Percentiles rank a stretch among this genome's conserved stretches.
Conservation (phyloP, 345 rosid species). For the Raphanus raphanistrum region DNA sequence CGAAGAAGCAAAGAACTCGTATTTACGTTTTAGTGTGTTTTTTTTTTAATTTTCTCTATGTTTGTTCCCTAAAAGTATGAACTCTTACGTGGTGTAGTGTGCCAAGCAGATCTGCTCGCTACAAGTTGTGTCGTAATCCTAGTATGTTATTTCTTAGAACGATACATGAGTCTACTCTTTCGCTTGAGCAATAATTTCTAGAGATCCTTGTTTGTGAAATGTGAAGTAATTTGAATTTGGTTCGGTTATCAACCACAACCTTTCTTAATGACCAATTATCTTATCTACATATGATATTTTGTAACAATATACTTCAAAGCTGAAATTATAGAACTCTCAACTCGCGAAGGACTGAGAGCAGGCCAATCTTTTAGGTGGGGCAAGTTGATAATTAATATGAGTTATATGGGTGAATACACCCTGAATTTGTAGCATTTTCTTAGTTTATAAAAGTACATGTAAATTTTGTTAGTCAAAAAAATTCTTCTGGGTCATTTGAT, state of each 20-base stretch:
- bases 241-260: neutral
- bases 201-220: neutral
- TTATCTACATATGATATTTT: neutral
- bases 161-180: neutral
- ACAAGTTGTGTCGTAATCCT: slow-evolving; percentile 26
- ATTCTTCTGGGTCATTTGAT: too few species aligned
- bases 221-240: neutral
- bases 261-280: neutral
- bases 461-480: too few species aligned
- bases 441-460: too few species aligned
- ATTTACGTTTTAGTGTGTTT: slow-evolving; percentile 4
- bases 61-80: slow-evolving; percentile 24
- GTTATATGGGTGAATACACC: too few species aligned
- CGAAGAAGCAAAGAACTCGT: slow-evolving; percentile 31
- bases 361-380: too few species aligned
- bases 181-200: neutral
- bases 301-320: neutral
- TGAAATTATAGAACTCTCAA: neutral
- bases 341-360: neutral
- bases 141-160: slow-evolving; percentile 25
- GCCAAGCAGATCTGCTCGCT: slow-evolving; percentile 40
- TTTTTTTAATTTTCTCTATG: slow-evolving; percentile 5
- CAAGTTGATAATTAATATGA: too few species aligned
- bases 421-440: too few species aligned
- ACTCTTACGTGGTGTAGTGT: slow-evolving; percentile 32